Conservation (phyloP, 148 eudicot species). For the Salicornia ramosissima region DNA sequence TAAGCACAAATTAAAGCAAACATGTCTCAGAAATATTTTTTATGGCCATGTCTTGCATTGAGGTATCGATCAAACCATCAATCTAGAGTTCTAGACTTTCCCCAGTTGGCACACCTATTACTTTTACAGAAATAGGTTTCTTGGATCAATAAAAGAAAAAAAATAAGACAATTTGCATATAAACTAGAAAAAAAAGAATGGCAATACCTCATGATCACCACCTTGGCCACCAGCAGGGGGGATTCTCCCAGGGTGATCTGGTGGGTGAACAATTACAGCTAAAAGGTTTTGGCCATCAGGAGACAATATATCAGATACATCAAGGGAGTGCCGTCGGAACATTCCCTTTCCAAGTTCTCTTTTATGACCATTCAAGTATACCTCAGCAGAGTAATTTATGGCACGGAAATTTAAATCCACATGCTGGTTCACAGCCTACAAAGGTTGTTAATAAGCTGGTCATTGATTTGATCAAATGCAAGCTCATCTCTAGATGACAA, state of each 20-base stretch:
- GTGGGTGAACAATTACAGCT: constrained; percentile 92
- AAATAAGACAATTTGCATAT: neutral
- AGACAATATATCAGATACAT: constrained; percentile 65
- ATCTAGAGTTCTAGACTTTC: neutral
- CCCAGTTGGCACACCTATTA: neutral
- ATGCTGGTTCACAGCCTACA: constrained; percentile 67
- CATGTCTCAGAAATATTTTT: too few relatives aligned
- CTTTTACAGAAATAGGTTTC: constrained; percentile 1
- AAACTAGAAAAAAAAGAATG: neutral
- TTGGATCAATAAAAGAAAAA: neutral
- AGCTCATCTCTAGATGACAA: neutral
- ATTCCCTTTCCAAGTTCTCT: constrained; percentile 79
- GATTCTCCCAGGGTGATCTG: constrained; percentile 93
- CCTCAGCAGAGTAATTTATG: constrained; percentile 87
- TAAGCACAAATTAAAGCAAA: too few relatives aligned
- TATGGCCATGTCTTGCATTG: too few relatives aligned
- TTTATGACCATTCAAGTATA: constrained; percentile 87
- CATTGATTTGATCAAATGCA: neutral
- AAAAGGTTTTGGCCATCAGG: constrained; percentile 74
- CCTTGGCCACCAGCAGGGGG: constrained; percentile 94
- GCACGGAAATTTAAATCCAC: constrained; percentile 86
- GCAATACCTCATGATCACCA: constrained; percentile 93
- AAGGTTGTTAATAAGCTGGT: constrained; percentile 12
- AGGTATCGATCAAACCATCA: neutral
- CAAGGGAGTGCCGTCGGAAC: constrained; percentile 90